Conservation (phyloP, 768 basidiomycete species). For the Mycena leptocephala region DNA sequence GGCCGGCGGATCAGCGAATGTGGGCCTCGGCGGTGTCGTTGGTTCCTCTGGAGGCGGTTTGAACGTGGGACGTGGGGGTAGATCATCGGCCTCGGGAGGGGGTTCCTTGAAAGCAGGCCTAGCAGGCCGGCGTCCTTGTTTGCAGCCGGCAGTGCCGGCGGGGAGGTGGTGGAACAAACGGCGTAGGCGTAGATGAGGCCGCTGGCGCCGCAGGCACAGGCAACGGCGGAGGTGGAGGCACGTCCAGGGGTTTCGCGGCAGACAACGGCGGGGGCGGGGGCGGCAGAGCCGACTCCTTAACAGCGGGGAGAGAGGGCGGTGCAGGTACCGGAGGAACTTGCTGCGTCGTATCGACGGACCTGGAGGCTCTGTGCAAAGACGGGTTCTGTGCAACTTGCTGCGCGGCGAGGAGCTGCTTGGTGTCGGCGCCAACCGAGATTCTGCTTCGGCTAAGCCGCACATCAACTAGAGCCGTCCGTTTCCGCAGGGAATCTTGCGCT, state of each 20-base stretch:
- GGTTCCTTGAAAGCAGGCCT: constrained; percentile 73
- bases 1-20: constrained; percentile 57
- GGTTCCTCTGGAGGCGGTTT: constrained; percentile 54
- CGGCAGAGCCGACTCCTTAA: constrained; percentile 27
- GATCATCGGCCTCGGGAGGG: constrained; percentile 70
- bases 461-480: constrained; percentile 91
- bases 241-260: constrained; percentile 28
- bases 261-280: constrained; percentile 47
- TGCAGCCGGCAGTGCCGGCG: constrained; percentile 40
- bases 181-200: constrained; percentile 28
- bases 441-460: constrained; percentile 88
- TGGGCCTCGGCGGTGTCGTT: constrained; percentile 55
- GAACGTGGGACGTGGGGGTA: constrained; percentile 59
- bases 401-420: constrained; percentile 79
- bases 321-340: constrained; percentile 36
- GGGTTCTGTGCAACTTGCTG: constrained; percentile 77
- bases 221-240: constrained; percentile 38
- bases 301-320: constrained; percentile 41
- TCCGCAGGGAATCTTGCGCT: constrained; percentile 88
- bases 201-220: constrained; percentile 35
- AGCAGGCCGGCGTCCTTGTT: constrained; percentile 13
- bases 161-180: constrained; percentile 48
- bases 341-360: constrained; percentile 52
- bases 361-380: constrained; percentile 53
- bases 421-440: constrained; percentile 81